A percentile compares a stretch with the other conserved stretches of the same genome.
phyloP scores from a whole-genome alignment of 2,329 filamentous ascomycete genomes.

The Xylaria sp. region DNA sequence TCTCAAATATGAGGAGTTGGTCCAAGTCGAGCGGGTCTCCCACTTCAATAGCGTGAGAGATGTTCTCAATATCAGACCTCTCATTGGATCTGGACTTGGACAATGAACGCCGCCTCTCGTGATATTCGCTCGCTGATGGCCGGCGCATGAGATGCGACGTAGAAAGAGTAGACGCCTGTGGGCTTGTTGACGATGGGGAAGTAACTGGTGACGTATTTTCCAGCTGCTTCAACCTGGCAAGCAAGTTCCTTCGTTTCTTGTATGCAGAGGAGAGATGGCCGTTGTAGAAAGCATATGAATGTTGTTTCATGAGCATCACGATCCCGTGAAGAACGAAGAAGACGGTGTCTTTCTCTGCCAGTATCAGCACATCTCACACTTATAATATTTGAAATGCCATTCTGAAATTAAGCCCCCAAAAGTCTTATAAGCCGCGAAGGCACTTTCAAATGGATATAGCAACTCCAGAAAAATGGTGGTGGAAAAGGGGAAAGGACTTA shows the following conservation, averaged over 20 bases:
- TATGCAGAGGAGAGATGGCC: constrained; percentile 68
- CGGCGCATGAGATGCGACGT: constrained; percentile 48
- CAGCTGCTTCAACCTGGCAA: constrained; percentile 57
- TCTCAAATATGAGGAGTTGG: constrained; percentile 65
- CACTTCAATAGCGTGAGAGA: constrained; percentile 65
- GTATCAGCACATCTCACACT: not conserved
- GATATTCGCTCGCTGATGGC: constrained; percentile 45
- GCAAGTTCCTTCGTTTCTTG: constrained; percentile 50
- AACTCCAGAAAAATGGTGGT: no score
- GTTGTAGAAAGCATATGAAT: constrained; percentile 79
- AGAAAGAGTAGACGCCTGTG: constrained; percentile 45
- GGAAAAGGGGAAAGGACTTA: no score
- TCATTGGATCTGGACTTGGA: constrained; percentile 31
- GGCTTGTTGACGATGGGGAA: constrained; percentile 46
- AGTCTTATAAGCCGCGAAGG: not conserved
- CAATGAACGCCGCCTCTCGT: constrained; percentile 47
- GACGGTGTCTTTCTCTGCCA: constrained; percentile 22
- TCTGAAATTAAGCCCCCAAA: not conserved
- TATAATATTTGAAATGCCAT: not conserved
- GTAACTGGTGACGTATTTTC: constrained; percentile 53
- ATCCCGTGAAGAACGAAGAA: constrained; percentile 73
- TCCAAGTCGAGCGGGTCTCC: constrained; percentile 61
- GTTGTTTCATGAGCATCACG: constrained; percentile 83
- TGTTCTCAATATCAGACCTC: constrained; percentile 57
- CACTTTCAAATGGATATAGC: no score